Conservation (phyloP, 805 yeast genomes). For the Cyberlindnera sargentensis region DNA sequence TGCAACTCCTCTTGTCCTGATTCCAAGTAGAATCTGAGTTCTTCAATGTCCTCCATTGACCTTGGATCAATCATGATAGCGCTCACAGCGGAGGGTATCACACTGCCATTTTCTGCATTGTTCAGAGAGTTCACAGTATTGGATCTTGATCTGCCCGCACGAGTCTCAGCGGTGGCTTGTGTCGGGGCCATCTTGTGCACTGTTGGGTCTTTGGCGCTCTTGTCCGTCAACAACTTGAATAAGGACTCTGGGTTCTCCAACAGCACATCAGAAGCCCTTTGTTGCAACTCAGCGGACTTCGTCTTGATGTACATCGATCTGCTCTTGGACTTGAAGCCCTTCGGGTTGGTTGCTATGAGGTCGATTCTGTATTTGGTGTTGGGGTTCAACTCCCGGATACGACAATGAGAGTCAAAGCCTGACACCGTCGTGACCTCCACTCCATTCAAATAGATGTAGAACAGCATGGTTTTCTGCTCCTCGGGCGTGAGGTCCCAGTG, state of each 20-base stretch:
- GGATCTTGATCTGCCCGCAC: slow-evolving; percentile 27
- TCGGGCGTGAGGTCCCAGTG: slow-evolving; percentile 43
- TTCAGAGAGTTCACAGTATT: slow-evolving; percentile 25
- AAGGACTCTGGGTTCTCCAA: slow-evolving; percentile 34
- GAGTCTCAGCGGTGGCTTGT: slow-evolving; percentile 5
- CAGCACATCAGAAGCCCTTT: slow-evolving; percentile 15
- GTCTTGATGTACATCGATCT: slow-evolving; percentile 36
- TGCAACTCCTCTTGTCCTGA: slow-evolving; percentile 35
- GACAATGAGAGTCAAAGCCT: slow-evolving; percentile 31
- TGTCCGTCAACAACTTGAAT: slow-evolving; percentile 28
- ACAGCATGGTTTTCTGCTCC: slow-evolving; percentile 29
- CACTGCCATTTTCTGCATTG: slow-evolving; percentile 4
- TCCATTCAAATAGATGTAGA: slow-evolving; percentile 34
- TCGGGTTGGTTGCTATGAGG: slow-evolving; percentile 34
- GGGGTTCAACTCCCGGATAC: slow-evolving; percentile 27
- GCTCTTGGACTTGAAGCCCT: slow-evolving; percentile 35
- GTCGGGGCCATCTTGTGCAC: slow-evolving; percentile 16
- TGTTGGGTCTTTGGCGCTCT: slow-evolving; percentile 23
- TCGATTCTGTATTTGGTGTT: slow-evolving; percentile 35
- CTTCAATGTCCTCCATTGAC: slow-evolving; percentile 33
- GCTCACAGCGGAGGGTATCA: slow-evolving; percentile 9
- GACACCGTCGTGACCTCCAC: slow-evolving; percentile 27
- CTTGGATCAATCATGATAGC: slow-evolving; percentile 17
- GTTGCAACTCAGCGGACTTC: slow-evolving; percentile 19
- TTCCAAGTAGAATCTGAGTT: slow-evolving; percentile 34